Base-by-base conservation (phyloP, 2,329 filamentous ascomycete species). In the Fonsecaea erecta region DNA sequence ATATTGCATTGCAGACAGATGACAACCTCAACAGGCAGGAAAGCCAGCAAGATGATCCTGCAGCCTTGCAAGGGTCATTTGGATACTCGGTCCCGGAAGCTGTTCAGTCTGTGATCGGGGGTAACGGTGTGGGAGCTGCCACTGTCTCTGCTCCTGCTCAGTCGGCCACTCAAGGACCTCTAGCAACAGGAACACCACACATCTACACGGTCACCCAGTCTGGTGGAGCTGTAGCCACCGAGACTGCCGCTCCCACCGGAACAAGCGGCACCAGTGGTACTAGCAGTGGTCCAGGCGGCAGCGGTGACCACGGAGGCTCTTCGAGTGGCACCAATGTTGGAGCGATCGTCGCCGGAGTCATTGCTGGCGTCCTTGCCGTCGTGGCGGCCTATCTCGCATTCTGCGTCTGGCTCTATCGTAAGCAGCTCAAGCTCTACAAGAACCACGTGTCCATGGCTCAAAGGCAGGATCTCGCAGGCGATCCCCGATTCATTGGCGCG, bases 351-450 rank as follows among this genome's bases (percentile, higher is more conserved):
- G 84, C 84, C 0, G 84, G 83, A 16, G 80, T 88, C 21, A 79
- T 92, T 34, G 90, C 90, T 0, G 89, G 87, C n/a, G 73, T 88
- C 3, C 81, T 90, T 3, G 85, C 86, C 54, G 71, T 90, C 61
- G 83, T 87, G 64, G 88, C 90, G 55, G 84, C 87, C 37, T 92
- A 92, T 77, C 86, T 92, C 28, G 90, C 89, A 64, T 92, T 92
- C 80, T 90, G 86, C 72, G 90, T 92, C 63, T 92, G 88, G 85
- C 79, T 93, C 7, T 92, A 92, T 79, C 84, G 89, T 30, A 87
- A 88, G 55, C 89, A 90, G 75, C 84, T 92, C 16, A 77, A 80
- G 32, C 84, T 90, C 9, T 93, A 92, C 81, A 88, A 89, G 76
- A 81, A 84, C 35, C 90, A 92, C 73, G 84, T 90, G 34, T 86